phyloP scores from a whole-genome alignment of 2,329 filamentous ascomycete genomes.

The Fusarium tanahbumbuense region DNA sequence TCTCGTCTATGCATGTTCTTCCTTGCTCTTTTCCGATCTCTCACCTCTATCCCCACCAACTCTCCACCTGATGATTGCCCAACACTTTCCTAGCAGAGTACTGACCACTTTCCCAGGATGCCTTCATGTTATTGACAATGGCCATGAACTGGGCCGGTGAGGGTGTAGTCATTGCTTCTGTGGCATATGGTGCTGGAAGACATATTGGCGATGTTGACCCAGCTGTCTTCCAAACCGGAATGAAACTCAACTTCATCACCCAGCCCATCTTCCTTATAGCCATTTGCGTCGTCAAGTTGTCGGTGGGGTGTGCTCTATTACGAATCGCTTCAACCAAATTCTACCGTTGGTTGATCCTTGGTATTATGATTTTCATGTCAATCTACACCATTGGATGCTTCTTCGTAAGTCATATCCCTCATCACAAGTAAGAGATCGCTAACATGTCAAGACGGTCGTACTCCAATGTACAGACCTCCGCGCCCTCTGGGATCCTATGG shows the following conservation, averaged over 20 bases:
- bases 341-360: slow-evolving; percentile 52
- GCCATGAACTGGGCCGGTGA: slow-evolving; percentile 53
- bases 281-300: slow-evolving; percentile 57
- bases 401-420: slow-evolving; percentile 45
- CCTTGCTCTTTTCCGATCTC: not conserved
- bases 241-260: slow-evolving; percentile 57
- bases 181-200: slow-evolving; percentile 58
- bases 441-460: slow-evolving; percentile 52
- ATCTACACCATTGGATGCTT: slow-evolving; percentile 51
- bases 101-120: slow-evolving; percentile 41
- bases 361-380: slow-evolving; percentile 53
- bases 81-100: not conserved
- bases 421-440: not conserved
- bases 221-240: slow-evolving; percentile 50
- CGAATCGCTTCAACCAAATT: slow-evolving; percentile 54
- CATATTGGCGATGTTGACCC: slow-evolving; percentile 57
- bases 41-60: not conserved
- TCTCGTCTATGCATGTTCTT: not conserved
- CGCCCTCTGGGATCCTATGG: slow-evolving; percentile 57
- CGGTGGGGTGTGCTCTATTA: slow-evolving; percentile 56
- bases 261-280: slow-evolving; percentile 58
- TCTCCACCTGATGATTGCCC: not conserved
- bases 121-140: slow-evolving; percentile 47
- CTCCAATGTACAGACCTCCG: slow-evolving; percentile 61
- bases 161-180: slow-evolving; percentile 54